Conservation (phyloP, 2,329 filamentous ascomycete genomes). For the Xylariaceae sp. region DNA sequence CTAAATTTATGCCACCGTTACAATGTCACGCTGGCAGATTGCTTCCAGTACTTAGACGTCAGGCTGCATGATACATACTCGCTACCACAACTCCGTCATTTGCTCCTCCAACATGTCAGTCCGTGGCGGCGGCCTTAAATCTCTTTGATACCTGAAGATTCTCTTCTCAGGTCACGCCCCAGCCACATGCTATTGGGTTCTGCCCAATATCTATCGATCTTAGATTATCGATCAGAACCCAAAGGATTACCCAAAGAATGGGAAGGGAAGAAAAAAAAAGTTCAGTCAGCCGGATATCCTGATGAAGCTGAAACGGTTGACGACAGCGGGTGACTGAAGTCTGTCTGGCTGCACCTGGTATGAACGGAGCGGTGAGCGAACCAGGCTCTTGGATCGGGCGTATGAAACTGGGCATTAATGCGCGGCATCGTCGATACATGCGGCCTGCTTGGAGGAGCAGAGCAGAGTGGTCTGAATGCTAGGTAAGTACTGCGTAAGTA, state of each 20-base stretch:
- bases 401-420: slow-evolving; percentile 20
- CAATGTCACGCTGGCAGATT: slow-evolving; percentile 22
- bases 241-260: not conserved
- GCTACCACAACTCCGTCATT: slow-evolving; percentile 11
- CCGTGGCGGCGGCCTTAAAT: slow-evolving; percentile 11
- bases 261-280: not conserved
- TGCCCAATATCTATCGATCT: slow-evolving; percentile 7
- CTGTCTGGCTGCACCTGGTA: slow-evolving; percentile 6
- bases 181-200: slow-evolving; percentile 5
- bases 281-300: slow-evolving; percentile 1
- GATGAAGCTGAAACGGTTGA: slow-evolving; percentile 18
- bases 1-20: slow-evolving; percentile 19
- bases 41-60: slow-evolving; percentile 19
- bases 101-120: slow-evolving; percentile 10
- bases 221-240: slow-evolving; percentile 7
- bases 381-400: slow-evolving; percentile 8
- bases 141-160: slow-evolving; percentile 16
- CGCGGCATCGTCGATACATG: slow-evolving; percentile 14
- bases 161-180: slow-evolving; percentile 4
- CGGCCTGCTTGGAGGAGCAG: slow-evolving; percentile 7
- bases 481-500: not conserved
- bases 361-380: slow-evolving; percentile 18
- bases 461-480: not conserved
- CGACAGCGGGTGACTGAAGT: slow-evolving; percentile 17
- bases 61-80: slow-evolving; percentile 17